Conservation (phyloP, 2,329 filamentous ascomycete genomes). For the Emydomyces testavorans region DNA sequence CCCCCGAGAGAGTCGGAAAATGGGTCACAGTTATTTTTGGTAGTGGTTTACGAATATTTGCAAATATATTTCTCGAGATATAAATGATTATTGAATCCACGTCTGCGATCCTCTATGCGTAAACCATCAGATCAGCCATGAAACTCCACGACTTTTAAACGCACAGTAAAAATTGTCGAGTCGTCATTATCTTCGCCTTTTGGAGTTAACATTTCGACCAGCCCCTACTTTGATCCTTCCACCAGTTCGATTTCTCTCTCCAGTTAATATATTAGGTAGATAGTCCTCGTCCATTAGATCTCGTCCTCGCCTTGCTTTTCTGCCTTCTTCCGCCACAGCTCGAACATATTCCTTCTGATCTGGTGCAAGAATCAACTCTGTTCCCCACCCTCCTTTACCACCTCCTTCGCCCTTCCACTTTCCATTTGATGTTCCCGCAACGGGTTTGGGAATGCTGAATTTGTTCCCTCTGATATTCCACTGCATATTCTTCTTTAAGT, state of each 20-base stretch:
- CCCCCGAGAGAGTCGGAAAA: not conserved
- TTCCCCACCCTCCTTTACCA: slow-evolving; percentile 79
- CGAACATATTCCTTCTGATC: slow-evolving; percentile 87
- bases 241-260: slow-evolving; percentile 54
- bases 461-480: slow-evolving; percentile 89
- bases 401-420: slow-evolving; percentile 56
- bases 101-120: too few species aligned
- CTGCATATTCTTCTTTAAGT: slow-evolving; percentile 90
- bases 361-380: slow-evolving; percentile 71
- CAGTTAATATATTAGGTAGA: slow-evolving; percentile 71
- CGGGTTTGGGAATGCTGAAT: slow-evolving; percentile 85
- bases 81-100: not conserved
- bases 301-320: slow-evolving; percentile 49
- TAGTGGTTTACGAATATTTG: not conserved
- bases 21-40: not conserved
- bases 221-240: slow-evolving; percentile 71
- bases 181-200: slow-evolving; percentile 36
- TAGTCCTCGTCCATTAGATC: slow-evolving; percentile 95
- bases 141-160: slow-evolving; percentile 11
- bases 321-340: slow-evolving; percentile 52
- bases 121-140: too few species aligned
- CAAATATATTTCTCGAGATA: not conserved
- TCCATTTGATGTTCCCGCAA: slow-evolving; percentile 67
- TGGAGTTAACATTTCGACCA: slow-evolving; percentile 75
- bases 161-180: not conserved